Conservation (phyloP, 352 stramenopile species). For the Globisporangium cylindrosporum region DNA sequence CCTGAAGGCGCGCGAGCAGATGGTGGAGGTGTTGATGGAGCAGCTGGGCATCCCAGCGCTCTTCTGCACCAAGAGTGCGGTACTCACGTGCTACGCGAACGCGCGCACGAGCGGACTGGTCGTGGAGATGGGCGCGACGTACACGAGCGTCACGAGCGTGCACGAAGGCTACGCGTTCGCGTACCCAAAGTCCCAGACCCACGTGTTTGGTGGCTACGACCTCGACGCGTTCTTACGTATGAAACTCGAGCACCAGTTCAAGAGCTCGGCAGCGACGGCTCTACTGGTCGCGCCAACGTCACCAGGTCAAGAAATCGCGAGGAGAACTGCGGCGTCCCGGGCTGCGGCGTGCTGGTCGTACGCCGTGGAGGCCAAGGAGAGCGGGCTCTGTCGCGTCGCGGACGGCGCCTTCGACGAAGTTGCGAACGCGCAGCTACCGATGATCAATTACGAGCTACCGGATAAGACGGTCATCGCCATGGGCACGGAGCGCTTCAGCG, state of each 20-base stretch:
- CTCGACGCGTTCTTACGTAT: slow-evolving; percentile 58
- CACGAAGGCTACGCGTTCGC: slow-evolving; percentile 77
- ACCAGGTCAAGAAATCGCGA: slow-evolving; percentile 23
- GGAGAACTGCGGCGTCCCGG: slow-evolving; percentile 1
- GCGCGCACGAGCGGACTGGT: slow-evolving; percentile 76
- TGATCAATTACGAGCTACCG: slow-evolving; percentile 79
- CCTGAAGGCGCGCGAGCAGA: slow-evolving; percentile 46
- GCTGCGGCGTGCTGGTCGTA: slow-evolving; percentile 41
- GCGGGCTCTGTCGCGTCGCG: slow-evolving; percentile 63
- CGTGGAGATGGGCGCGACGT: slow-evolving; percentile 76
- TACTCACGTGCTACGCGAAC: slow-evolving; percentile 83
- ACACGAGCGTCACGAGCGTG: slow-evolving; percentile 73
- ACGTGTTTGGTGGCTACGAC: slow-evolving; percentile 59
- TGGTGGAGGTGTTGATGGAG: slow-evolving; percentile 86
- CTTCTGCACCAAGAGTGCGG: slow-evolving; percentile 81
- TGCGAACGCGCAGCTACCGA: slow-evolving; percentile 67
- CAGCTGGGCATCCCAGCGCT: slow-evolving; percentile 65
- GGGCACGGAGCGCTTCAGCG: slow-evolving; percentile 85
- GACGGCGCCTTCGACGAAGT: slow-evolving; percentile 69
- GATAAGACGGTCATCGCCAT: slow-evolving; percentile 84
- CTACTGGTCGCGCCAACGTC: slow-evolving; percentile 16
- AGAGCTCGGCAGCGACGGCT: slow-evolving; percentile 1
- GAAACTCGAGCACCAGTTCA: slow-evolving; percentile 51
- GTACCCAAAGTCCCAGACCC: slow-evolving; percentile 57
- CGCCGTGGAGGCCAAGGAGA: slow-evolving; percentile 73